These are phyloP conservation scores for Gynochthodes officinalis DNA, from an alignment of 257 asterid species.

Conservation along the genomic window DNA sequence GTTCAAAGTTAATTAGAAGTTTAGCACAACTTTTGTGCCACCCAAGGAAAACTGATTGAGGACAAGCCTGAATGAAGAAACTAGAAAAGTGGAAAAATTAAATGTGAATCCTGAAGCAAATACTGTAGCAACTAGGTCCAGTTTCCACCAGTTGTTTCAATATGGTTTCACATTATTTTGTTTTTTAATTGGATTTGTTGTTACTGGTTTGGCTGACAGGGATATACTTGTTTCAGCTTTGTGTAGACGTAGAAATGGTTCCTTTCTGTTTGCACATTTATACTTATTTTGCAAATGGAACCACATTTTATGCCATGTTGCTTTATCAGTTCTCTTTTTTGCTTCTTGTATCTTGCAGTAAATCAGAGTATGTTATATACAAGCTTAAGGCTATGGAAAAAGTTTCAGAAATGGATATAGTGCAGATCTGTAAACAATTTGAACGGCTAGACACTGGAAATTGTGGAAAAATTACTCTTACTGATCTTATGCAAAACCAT, in stretches of 20 bases:
- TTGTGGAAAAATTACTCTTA: slow-evolving; percentile 84
- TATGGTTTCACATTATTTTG: not conserved
- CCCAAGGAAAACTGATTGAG: not conserved
- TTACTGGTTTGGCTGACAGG: not conserved
- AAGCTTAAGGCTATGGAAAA: slow-evolving; percentile 91
- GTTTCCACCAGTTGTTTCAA: not conserved
- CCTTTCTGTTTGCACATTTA: not conserved
- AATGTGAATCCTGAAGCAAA: not conserved
- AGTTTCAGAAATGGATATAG: slow-evolving; percentile 67
- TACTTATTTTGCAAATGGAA: not conserved
- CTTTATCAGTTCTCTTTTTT: slow-evolving; percentile 4
- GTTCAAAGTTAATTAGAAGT: not conserved
- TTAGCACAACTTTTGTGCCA: not conserved
- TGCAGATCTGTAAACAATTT: slow-evolving; percentile 67
- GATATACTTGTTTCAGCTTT: slow-evolving; percentile 1
- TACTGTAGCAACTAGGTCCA: not conserved
- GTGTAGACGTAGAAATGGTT: not conserved
- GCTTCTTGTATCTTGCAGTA: slow-evolving; percentile 43
- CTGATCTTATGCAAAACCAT: slow-evolving; percentile 69
- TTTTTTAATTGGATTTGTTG: not conserved
- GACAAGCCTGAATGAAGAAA: not conserved
- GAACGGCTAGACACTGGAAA: slow-evolving; percentile 78
- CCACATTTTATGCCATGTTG: not conserved
- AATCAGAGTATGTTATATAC: slow-evolving; percentile 82
- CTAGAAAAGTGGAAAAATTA: not conserved